Evolutionary conservation across 2,329 filamentous ascomycete species (phyloP), one percentile per base, ranked within the genome.

Genomic region (Neonectria punicea): DNA sequence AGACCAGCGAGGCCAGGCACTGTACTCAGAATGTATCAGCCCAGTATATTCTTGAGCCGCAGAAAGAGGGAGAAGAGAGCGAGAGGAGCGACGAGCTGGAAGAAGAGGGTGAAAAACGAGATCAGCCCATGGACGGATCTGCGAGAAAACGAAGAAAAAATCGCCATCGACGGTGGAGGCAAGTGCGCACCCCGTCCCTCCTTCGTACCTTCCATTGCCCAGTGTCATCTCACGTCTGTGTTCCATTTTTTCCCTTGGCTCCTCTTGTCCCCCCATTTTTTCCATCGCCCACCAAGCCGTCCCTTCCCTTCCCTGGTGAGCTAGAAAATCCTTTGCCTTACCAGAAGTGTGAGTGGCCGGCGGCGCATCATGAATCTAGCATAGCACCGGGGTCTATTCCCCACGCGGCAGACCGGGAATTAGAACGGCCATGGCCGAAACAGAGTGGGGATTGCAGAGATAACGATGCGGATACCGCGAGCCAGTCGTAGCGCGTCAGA

Each of bases 371-470:
- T 54, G 39, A 55, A 58, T 58, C 41, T 34, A 51, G 49, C 49
- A 34, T 51, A 51, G 49, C 30, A 51, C 49, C 49, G 50, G 39
- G 53, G 64, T 56, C 60, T 20, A 49, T 61, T 68, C 67, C 66
- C 66, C 67, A 67, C 66, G 61, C 58, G 18, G 43, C 62, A 56
- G 57, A 8, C 53, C 51, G 64, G 63, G 41, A 66, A 66, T 67
- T 43, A 56, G 57, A 44, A 65, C 54, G 65, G 62, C 62, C 71
- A 67, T 56, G 59, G 44, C 70, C 70, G 72, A 70, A 39, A 67
- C 56, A 65, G 56, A 60, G 71, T 70, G 71, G 69, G 65, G 69
- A 54, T 51, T 47, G 47, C 36, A 66, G 46, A 61, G 71, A 74
- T 72, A 73, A 67, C 53, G 61, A 51, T 34, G n/a, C 49, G 28